Percentiles rank a stretch among this genome's conserved stretches.
These are phyloP conservation scores for Styphnolobium japonicum DNA, from an alignment of 306 rosid genomes.

Conservation along the genomic window DNA sequence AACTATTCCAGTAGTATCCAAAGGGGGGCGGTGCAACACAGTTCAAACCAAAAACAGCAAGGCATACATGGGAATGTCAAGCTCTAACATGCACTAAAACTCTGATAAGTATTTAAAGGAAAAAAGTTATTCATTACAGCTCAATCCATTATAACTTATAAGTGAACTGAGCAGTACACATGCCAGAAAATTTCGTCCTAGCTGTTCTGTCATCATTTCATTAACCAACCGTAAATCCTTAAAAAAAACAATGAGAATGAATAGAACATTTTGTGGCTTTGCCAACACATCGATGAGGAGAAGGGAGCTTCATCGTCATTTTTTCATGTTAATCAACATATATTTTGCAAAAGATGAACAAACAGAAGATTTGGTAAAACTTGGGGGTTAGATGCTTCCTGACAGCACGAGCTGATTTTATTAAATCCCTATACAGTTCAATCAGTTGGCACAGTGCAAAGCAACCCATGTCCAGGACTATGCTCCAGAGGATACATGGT, in stretches of 20 bases:
- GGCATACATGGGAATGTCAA: background rate
- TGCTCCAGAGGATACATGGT: conserved; percentile 91
- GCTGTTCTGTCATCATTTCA: background rate
- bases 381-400: conserved; percentile 10
- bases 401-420: background rate
- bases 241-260: background rate
- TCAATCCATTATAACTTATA: background rate
- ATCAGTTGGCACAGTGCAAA: conserved; percentile 68
- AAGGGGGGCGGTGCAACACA: background rate
- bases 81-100: background rate
- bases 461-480: conserved; percentile 62
- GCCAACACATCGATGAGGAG: background rate
- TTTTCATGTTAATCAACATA: background rate
- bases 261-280: background rate
- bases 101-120: background rate
- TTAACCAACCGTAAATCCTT: background rate
- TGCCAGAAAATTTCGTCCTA: background rate
- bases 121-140: background rate
- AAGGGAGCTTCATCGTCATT: background rate
- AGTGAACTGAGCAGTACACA: background rate
- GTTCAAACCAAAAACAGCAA: background rate
- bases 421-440: conserved; percentile 24
- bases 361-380: conserved; percentile 2
- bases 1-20: background rate
- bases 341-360: conserved; percentile 2